These are phyloP conservation scores for Penicillium sp. DNA, from an alignment of 2,329 filamentous ascomycete species.

Conservation along the genomic window DNA sequence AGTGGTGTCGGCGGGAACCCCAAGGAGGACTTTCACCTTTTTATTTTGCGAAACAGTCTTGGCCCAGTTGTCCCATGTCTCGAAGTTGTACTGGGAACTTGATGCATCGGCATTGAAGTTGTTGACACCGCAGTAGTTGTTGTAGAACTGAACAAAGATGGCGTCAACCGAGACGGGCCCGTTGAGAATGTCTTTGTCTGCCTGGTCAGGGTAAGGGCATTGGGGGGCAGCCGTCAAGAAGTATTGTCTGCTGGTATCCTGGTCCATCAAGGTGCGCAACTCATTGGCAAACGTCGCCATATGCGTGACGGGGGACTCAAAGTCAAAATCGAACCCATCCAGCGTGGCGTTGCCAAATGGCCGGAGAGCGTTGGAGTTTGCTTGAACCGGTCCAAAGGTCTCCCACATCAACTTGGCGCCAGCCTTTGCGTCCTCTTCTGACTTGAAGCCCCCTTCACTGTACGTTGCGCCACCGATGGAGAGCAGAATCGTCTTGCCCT, in stretches of 20 bases:
- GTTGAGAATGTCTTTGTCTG: conserved; percentile 53
- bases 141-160: conserved; percentile 62
- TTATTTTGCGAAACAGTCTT: conserved; percentile 52
- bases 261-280: conserved; percentile 52
- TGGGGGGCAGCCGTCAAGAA: conserved; percentile 62
- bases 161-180: conserved; percentile 54
- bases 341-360: conserved; percentile 62
- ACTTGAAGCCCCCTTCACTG: conserved; percentile 60
- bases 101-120: conserved; percentile 44
- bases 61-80: conserved; percentile 62
- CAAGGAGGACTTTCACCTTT: conserved; percentile 56
- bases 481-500: conserved; percentile 65
- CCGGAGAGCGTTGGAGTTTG: conserved; percentile 44
- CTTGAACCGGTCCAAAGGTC: conserved; percentile 58
- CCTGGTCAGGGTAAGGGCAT: conserved; percentile 59
- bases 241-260: conserved; percentile 47
- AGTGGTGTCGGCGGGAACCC: conserved; percentile 51
- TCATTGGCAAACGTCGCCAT: conserved; percentile 56
- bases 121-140: conserved; percentile 59
- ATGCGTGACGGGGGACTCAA: conserved; percentile 57
- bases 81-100: conserved; percentile 56
- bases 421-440: conserved; percentile 45
- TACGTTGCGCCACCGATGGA: conserved; percentile 68
- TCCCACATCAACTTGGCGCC: conserved; percentile 62
- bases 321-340: conserved; percentile 73